Evolutionary conservation across 163 green algal genomes (phyloP), one percentile per base, ranked within the genome.

Genomic region (Coccomyxa subellipsoidea): DNA sequence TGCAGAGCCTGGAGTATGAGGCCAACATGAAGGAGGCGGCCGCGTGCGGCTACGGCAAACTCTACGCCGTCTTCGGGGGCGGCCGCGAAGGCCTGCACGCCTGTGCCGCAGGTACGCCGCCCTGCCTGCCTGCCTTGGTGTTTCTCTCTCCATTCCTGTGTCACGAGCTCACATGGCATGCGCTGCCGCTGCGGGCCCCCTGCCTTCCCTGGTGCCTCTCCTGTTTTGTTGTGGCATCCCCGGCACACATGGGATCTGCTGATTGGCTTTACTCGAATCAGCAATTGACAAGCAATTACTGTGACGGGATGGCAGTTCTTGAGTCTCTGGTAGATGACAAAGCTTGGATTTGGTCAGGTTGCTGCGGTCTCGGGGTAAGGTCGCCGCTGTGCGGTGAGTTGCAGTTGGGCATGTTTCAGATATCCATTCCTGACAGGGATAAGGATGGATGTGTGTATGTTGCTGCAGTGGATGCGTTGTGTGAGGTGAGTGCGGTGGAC

Each of bases 401-500:
- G n/a, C n/a, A n/a, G 47, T 7, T 27, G 47, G 23, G 47, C 47
- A 59, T 59, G 47, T 12, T 18, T 27, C 23, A 18, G 23, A 59
- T 18, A 59, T 12, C 15, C 3, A 1, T 59, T 59, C 23, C 15
- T 59, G 23, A 10, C 8, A 54, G 21, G 47, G 3, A 18, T 59
- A 18, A 18, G 23, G 21, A 27, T 7, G 23, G 4, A 2, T 2
- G 5, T 59, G 47, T 59, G 34, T 54, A 31, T 1, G 21, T 12
- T 34, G 31, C 21, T 71, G 93, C 94, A 38, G 85, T 99, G 32
- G 94, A 98, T 84, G 90, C 94, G 53, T 88, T 99, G 54, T 94
- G 94, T 79, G 93, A 99, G 86, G 90, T 96, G 54, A 86, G 86
- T 6, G 88, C 94, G 23, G 98, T 99, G 79, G 94, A 99, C 77